Base-by-base conservation (phyloP, 2,329 filamentous ascomycete species). In the Pseudocercospora eumusae region DNA sequence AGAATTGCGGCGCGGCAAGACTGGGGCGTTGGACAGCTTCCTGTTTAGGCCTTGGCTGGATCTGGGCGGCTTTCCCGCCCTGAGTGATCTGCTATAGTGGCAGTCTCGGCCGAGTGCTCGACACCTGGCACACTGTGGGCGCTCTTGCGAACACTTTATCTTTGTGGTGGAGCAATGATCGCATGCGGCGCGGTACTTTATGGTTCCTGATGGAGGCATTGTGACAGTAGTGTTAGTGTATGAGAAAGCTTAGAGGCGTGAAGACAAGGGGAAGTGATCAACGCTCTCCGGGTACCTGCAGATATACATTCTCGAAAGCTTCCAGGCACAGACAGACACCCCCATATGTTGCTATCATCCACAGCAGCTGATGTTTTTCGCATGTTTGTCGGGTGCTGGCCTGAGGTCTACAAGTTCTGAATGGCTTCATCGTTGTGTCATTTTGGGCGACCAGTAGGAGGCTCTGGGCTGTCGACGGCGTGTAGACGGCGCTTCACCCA, bases 131-230 rank as follows among this genome's bases (percentile, higher is more conserved):
- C 65, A 67, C 25, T 57, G 40, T n/a, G 65, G 65, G 20, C 65
- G 59, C 57, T 67, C 65, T 60, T 67, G 65, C n/a, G 65, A 65
- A 50, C 65, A 67, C 31, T 67, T 67, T 36, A 65, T 67, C 63
- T 67, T 67, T 13, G 65, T 67, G 18, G 63, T 60, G 11, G 65
- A 67, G 63, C 65, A 67, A 25, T 65, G 61, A 40, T 67, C 65
- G 61, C 65, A 67, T 18, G 65, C 65, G 45, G 65, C 65, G 47
- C 65, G 63, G 45, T 65, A 67, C 50, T 67, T 67, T 61, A 67
- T 65, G 33, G 57, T 63, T 31, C 23, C 23, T 27, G 47, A 52
- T 20, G 56, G 55, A 23, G 62, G 47, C 62, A 64, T 63, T 21
- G 21, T 63, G 50, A 47, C 20, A 20, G 42, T 8, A 31, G 27